Percentiles rank a stretch among this genome's conserved stretches.
Evolutionary conservation across 768 basidiomycete species (phyloP).

Genomic region (Boletus eberwhitei): DNA sequence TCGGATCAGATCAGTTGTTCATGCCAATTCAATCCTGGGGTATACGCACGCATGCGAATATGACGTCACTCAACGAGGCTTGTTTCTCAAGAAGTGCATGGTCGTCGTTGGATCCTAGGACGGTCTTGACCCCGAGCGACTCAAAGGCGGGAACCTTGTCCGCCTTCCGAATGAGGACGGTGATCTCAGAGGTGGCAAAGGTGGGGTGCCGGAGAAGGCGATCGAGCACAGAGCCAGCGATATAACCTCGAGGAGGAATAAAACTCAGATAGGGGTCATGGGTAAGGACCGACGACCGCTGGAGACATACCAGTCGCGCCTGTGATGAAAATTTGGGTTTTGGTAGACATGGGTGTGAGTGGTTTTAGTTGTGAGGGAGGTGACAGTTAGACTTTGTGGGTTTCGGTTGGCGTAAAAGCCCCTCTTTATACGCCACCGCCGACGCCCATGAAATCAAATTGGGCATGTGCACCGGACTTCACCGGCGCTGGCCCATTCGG

Average conservation of each 20-base stretch:
- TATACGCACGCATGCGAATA: slow-evolving; percentile 39
- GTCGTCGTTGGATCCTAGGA: slow-evolving; percentile 46
- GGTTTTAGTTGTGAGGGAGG: background rate
- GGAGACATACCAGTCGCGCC: slow-evolving; percentile 19
- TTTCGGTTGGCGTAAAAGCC: background rate
- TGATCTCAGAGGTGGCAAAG: slow-evolving; percentile 22
- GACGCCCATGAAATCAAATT: background rate
- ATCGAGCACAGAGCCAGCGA: slow-evolving; percentile 32
- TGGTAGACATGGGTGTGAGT: slow-evolving; percentile 12
- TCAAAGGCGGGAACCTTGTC: slow-evolving; percentile 19
- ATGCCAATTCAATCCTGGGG: too few species aligned
- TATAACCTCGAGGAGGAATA: slow-evolving; percentile 24
- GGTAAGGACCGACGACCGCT: background rate
- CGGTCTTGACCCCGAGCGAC: slow-evolving; percentile 25
- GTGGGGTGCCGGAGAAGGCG: slow-evolving; percentile 29
- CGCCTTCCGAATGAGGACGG: slow-evolving; percentile 32
- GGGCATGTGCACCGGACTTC: background rate
- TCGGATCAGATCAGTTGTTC: background rate
- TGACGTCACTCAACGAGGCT: slow-evolving; percentile 42
- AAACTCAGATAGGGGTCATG: background rate
- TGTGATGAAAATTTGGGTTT: slow-evolving; percentile 20
- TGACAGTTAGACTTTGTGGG: background rate
- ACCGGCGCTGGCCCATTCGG: too few species aligned
- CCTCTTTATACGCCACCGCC: slow-evolving; percentile 2
- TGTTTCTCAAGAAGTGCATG: slow-evolving; percentile 39